Percentiles rank a stretch among this genome's conserved stretches.
Conservation (phyloP, 176 grass and related monocot genomes). For the Alloteropsis semialata region DNA sequence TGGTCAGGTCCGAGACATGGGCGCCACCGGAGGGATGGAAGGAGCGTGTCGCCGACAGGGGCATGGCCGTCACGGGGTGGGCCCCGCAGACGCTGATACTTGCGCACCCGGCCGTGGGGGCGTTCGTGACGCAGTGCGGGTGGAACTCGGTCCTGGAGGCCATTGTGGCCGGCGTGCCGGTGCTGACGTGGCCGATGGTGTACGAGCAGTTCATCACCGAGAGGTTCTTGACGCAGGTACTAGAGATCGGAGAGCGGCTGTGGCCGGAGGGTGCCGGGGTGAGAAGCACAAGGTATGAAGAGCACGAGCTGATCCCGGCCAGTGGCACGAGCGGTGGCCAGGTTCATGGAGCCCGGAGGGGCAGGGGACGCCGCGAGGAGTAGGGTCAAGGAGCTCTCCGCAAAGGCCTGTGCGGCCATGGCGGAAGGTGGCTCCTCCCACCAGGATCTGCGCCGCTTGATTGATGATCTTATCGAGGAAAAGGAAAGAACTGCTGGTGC, state of each 20-base stretch:
- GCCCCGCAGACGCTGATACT: not conserved
- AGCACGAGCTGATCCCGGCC: not conserved
- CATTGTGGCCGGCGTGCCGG: constrained; percentile 45
- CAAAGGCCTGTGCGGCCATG: not conserved
- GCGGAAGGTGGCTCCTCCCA: not conserved
- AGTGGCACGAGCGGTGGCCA: not conserved
- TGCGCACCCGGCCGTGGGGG: constrained; percentile 28
- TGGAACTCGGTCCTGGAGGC: constrained; percentile 64
- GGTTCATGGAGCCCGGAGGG: not conserved
- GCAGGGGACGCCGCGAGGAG: not conserved
- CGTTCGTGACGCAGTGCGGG: constrained; percentile 69
- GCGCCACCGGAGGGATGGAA: not conserved
- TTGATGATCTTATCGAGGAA: not conserved
- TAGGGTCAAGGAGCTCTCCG: not conserved
- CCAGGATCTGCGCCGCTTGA: not conserved
- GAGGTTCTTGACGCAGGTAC: constrained; percentile 14
- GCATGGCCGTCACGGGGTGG: constrained; percentile 8
- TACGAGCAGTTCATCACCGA: constrained; percentile 42
- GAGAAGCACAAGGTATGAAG: not conserved
- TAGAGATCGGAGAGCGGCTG: not conserved
- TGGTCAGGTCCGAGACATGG: not conserved
- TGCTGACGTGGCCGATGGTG: constrained; percentile 64
- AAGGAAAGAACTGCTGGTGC: too few species aligned
- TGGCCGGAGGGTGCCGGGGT: not conserved
- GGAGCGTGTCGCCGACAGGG: not conserved